Base-by-base conservation (phyloP, 805 yeast species). In the Nematodospora valgi region DNA sequence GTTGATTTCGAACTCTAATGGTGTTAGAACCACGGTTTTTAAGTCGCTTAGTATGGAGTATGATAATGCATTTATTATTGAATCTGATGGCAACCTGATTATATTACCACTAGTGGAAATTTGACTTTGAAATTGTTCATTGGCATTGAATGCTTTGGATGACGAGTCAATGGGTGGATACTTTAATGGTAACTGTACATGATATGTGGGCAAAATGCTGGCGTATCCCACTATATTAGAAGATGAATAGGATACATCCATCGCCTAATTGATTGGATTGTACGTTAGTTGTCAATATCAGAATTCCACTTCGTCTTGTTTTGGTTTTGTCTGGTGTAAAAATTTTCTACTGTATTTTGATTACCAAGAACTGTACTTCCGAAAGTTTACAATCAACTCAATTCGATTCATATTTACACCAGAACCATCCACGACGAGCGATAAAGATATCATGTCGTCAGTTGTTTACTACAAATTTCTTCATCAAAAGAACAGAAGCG, bases 391-490 rank as follows among this genome's bases (percentile, higher is more conserved):
- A n/a, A n/a, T n/a, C n/a, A n/a, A n/a, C n/a, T n/a, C n/a, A n/a
- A n/a, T n/a, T n/a, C n/a, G n/a, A n/a, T n/a, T n/a, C n/a, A n/a
- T n/a, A n/a, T n/a, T n/a, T n/a, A n/a, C n/a, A n/a, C n/a, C n/a
- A n/a, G n/a, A n/a, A n/a, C n/a, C n/a, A n/a, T n/a, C n/a, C n/a
- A n/a, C n/a, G n/a, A n/a, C n/a, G n/a, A n/a, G n/a, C n/a, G n/a
- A n/a, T n/a, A n/a, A n/a, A n/a, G n/a, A n/a, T n/a, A n/a, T n/a
- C 33, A 86, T 87, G 95, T 83, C 95, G 6, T 86, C 95, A 10
- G 82, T 86, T 2, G 85, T 91, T 8, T 93, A 87, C 56, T 91
- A 91, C 56, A 73, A 79, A 54, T 91, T 93, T 59, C 65, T 78
- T 41, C 91, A 95, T 11, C 96, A 89, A 56, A 82, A 80, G 51